Evolutionary conservation across 805 yeast genomes (phyloP).

Genomic region (Ogataea minuta): DNA sequence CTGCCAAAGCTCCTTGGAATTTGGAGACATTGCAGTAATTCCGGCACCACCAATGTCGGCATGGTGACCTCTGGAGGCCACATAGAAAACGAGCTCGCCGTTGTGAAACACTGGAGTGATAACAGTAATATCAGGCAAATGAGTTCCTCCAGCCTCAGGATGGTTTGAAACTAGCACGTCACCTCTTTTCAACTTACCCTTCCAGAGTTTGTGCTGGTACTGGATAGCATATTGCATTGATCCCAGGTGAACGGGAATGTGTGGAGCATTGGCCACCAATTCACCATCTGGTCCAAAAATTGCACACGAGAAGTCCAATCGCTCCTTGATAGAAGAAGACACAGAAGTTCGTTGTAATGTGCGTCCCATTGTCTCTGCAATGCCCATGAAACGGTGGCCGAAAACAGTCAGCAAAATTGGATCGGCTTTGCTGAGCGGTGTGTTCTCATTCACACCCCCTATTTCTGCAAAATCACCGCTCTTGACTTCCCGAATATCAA

Average conservation of each 20-base stretch:
- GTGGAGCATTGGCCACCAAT: constrained; percentile 43
- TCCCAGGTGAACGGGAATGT: constrained; percentile 44
- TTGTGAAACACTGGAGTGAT: constrained; percentile 51
- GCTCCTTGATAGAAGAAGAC: constrained; percentile 41
- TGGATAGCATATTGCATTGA: constrained; percentile 43
- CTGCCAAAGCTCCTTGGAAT: constrained; percentile 48
- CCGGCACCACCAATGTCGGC: constrained; percentile 59
- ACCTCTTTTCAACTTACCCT: constrained; percentile 36
- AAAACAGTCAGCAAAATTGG: constrained; percentile 41
- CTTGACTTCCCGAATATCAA: constrained; percentile 16
- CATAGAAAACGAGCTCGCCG: constrained; percentile 45
- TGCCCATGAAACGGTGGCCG: constrained; percentile 45
- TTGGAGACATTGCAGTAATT: constrained; percentile 54
- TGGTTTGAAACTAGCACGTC: constrained; percentile 42
- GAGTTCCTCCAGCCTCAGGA: constrained; percentile 44
- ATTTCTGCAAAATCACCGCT: constrained; percentile 6
- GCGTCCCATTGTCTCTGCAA: constrained; percentile 45
- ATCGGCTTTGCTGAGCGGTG: constrained; percentile 27
- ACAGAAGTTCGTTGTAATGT: constrained; percentile 41
- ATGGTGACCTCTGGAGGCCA: constrained; percentile 59
- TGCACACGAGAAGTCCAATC: constrained; percentile 45
- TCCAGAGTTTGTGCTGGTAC: constrained; percentile 38
- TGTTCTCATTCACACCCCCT: constrained; percentile 11
- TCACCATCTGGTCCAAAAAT: constrained; percentile 40
- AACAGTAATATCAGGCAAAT: constrained; percentile 49